Evolutionary conservation across 2,329 filamentous ascomycete genomes (phyloP), one percentile per base, ranked within the genome.

Genomic region (Pestalotiopsis sp.): DNA sequence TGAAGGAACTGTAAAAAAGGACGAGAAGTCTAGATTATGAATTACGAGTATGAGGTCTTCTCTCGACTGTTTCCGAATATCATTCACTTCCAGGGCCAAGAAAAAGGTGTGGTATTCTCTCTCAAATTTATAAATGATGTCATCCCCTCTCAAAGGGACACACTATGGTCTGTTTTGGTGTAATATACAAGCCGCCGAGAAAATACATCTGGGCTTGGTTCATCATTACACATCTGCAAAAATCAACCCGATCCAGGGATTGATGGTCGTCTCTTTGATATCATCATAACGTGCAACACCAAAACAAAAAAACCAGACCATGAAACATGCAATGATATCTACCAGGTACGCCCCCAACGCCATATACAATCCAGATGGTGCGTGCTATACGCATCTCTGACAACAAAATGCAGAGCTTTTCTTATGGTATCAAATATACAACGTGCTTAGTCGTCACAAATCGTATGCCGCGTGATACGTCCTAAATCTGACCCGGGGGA

Each of bases 291-390:
- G 35, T 20, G 56, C 4, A 26, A 26, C 26, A 26, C 26, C 26
- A 13, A 22, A 39, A 39, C 14, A 61, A 61, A 22, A 40, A 22
- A 61, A 61, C 20, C 9, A 61, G 22, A 61, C 17, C n/a, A 35
- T 14, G 40, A 39, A 61, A 14, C 58, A 63, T 39, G 35, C 39
- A 30, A 44, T 63, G 60, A 52, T 63, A 63, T 63, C 60, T 63
- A 40, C 40, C 60, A 14, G 38, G n/a, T 63, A 63, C 60, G 60
- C 60, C 58, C n/a, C 38, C 60, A 44, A 63, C 38, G 38, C 60
- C 60, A 52, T 22, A 48, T 63, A 10, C n/a, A 44, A 52, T 38
- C 35, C 58, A n/a, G 26, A 35, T 39, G 9, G 30, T 61, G 26
- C 58, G 14, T 22, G 56, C 56, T 22, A 5, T 58, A n/a, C 22